Evolutionary conservation across 257 asterid species (phyloP).

Genomic region (Avicennia marina): DNA sequence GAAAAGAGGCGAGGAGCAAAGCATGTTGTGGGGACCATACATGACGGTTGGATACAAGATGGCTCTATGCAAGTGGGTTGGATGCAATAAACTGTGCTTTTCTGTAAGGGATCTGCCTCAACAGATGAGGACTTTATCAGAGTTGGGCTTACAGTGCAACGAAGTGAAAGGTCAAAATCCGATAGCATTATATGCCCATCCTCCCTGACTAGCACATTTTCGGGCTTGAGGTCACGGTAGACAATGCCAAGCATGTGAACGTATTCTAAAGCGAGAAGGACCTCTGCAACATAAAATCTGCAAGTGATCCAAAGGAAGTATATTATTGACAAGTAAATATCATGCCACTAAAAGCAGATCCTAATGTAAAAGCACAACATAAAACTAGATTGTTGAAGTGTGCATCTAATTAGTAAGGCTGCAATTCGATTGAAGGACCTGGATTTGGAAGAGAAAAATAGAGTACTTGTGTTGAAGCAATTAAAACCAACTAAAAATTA

Average conservation of each 20-base stretch:
- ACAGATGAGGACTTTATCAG: slow-evolving; percentile 38
- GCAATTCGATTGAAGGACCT: too few relatives aligned
- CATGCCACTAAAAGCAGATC: too few relatives aligned
- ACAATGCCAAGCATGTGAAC: slow-evolving; percentile 67
- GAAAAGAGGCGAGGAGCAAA: slow-evolving; percentile 47
- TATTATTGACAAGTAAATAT: too few relatives aligned
- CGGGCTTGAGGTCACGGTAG: slow-evolving; percentile 62
- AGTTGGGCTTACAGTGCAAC: slow-evolving; percentile 59
- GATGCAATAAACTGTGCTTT: slow-evolving; percentile 31
- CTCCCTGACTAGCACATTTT: slow-evolving; percentile 57
- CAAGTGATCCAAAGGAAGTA: neutral
- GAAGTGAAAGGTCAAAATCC: slow-evolving; percentile 60
- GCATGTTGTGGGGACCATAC: slow-evolving; percentile 44
- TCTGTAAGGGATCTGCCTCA: slow-evolving; percentile 25
- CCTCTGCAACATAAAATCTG: slow-evolving; percentile 66
- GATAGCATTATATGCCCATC: slow-evolving; percentile 72
- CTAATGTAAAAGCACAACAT: too few relatives aligned
- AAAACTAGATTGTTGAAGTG: too few relatives aligned
- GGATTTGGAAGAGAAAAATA: too few relatives aligned
- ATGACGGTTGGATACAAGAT: too few relatives aligned
- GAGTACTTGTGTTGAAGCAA: too few relatives aligned
- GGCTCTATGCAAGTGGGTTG: slow-evolving; percentile 55
- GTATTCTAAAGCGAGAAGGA: slow-evolving; percentile 53
- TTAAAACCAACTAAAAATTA: too few relatives aligned
- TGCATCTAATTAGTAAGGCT: too few relatives aligned